A percentile compares a stretch with the other conserved stretches of the same genome.
phyloP scores from a whole-genome alignment of 371 early-diverging fungal species.

The Lichtheimia ramosa region DNA sequence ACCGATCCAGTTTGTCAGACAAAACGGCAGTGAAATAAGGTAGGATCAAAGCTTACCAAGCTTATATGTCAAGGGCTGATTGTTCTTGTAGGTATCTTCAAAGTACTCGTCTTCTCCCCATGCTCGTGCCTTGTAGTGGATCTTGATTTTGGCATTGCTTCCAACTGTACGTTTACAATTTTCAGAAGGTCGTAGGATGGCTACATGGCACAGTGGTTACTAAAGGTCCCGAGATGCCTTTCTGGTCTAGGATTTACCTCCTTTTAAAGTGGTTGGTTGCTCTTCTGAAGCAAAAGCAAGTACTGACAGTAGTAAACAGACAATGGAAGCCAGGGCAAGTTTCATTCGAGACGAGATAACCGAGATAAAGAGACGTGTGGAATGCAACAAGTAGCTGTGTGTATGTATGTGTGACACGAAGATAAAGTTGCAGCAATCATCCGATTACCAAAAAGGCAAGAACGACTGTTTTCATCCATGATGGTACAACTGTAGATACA shows the following conservation, averaged over 20 bases:
- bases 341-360: too few relatives aligned
- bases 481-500: background rate
- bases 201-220: slow-evolving; percentile 7
- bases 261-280: slow-evolving; percentile 27
- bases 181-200: slow-evolving; percentile 20
- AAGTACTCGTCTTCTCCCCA: slow-evolving; percentile 33
- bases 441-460: too few relatives aligned
- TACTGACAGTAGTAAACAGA: too few relatives aligned
- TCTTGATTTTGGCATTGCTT: slow-evolving; percentile 21
- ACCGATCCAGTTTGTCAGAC: too few relatives aligned
- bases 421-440: too few relatives aligned
- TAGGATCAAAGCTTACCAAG: slow-evolving; percentile 16
- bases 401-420: too few relatives aligned
- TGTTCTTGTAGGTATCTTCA: slow-evolving; percentile 30
- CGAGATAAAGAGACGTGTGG: too few relatives aligned
- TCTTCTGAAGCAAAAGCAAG: background rate
- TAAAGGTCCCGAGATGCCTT: background rate
- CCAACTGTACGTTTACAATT: slow-evolving; percentile 23
- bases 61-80: slow-evolving; percentile 15
- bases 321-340: too few relatives aligned
- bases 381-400: too few relatives aligned
- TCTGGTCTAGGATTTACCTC: slow-evolving; percentile 21
- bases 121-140: slow-evolving; percentile 30
- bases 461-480: too few relatives aligned
- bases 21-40: too few relatives aligned